phyloP scores from a whole-genome alignment of 1,284 basidiomycete species.

The Boletus smithii region DNA sequence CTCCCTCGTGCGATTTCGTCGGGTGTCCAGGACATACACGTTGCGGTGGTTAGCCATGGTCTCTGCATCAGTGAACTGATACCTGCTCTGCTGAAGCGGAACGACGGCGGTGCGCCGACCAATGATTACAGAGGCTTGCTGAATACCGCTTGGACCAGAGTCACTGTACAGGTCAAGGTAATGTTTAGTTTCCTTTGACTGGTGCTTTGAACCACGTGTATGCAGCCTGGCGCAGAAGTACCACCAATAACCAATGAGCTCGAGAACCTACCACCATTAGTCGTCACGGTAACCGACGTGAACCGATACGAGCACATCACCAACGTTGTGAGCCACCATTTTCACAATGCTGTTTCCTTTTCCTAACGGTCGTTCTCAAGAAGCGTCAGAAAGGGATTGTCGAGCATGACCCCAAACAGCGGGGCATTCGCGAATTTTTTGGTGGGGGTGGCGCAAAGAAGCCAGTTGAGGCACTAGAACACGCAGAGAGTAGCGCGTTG shows the following conservation, averaged over 20 bases:
- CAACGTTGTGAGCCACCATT: slow-evolving; percentile 47
- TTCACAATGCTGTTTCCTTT: background rate
- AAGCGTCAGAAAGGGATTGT: slow-evolving; percentile 77
- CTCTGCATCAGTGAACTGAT: slow-evolving; percentile 70
- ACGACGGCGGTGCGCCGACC: slow-evolving; percentile 32
- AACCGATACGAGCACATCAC: slow-evolving; percentile 57
- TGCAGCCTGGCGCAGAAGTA: slow-evolving; percentile 32
- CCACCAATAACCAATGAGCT: slow-evolving; percentile 24
- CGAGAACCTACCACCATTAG: slow-evolving; percentile 34
- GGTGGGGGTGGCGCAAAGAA: slow-evolving; percentile 44
- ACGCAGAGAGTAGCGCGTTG: slow-evolving; percentile 33
- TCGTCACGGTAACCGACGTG: slow-evolving; percentile 47
- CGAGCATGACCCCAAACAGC: slow-evolving; percentile 73
- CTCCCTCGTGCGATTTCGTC: slow-evolving; percentile 42
- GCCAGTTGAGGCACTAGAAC: slow-evolving; percentile 18
- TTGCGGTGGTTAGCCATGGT: slow-evolving; percentile 80
- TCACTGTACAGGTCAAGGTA: slow-evolving; percentile 51
- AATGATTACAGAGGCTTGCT: slow-evolving; percentile 50
- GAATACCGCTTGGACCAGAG: slow-evolving; percentile 72
- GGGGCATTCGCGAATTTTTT: slow-evolving; percentile 75
- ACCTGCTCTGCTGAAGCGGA: slow-evolving; percentile 45
- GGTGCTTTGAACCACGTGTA: slow-evolving; percentile 5
- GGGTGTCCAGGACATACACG: slow-evolving; percentile 44
- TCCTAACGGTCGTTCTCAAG: slow-evolving; percentile 35
- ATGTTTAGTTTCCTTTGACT: slow-evolving; percentile 4